These are phyloP conservation scores for Talaromyces piceae DNA, from an alignment of 2,329 filamentous ascomycete species.

Conservation along the genomic window DNA sequence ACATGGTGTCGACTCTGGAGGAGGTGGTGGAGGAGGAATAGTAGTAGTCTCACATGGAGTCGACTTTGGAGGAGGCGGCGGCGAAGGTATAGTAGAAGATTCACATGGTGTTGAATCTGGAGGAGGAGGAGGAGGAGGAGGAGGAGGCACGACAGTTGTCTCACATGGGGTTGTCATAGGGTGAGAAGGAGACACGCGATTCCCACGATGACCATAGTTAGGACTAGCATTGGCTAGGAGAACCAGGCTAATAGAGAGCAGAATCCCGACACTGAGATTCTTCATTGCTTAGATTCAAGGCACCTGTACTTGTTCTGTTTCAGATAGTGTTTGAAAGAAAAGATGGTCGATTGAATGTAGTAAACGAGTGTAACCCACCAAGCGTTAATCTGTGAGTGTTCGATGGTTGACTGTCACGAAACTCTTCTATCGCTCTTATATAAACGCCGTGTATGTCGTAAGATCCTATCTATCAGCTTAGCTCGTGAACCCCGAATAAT, in stretches of 20 bases:
- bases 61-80: neutral
- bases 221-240: neutral
- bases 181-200: neutral
- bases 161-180: neutral
- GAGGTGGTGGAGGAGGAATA: neutral
- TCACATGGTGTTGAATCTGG: neutral
- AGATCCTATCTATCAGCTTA: neutral
- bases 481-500: neutral
- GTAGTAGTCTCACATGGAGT: neutral
- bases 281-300: conserved; percentile 1
- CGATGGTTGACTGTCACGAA: neutral
- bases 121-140: neutral
- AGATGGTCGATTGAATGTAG: conserved; percentile 5
- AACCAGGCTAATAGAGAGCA: conserved; percentile 3
- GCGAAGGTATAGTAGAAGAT: neutral
- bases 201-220: neutral
- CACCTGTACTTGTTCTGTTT: neutral
- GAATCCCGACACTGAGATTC: neutral
- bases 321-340: neutral
- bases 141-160: neutral
- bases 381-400: neutral
- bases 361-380: conserved; percentile 3
- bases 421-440: conserved; percentile 3
- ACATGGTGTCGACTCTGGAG: neutral
- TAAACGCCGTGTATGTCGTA: neutral